Evolutionary conservation across 2,329 filamentous ascomycete species (phyloP), one percentile per base, ranked within the genome.

Genomic region (Botrytis galanthina): DNA sequence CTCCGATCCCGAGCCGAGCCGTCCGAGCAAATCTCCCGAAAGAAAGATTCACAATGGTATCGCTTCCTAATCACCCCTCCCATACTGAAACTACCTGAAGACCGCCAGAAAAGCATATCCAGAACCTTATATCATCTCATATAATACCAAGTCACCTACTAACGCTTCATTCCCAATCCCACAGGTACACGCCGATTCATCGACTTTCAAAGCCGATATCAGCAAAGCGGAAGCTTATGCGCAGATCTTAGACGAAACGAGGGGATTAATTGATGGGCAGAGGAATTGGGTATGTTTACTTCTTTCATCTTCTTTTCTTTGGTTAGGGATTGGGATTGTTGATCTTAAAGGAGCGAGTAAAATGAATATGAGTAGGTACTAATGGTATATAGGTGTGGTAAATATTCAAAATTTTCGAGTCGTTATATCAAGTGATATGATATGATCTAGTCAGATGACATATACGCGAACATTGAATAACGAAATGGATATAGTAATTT

Each of bases 161-260:
- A 57, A 69, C n/a, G 20, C 20, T 18, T 8, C 20, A 32, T 32
- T 46, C 18, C 6, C 14, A 48, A 48, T 48, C 37, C 16, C 26
- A 68, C 51, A 80, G 80, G 80, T 81, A 35, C 93, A 95, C 83
- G 93, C 93, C 70, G 92, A 95, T 80, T 89, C 92, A 4, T 93
- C 92, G 70, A 93, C 89, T 78, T 95, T 95, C 82, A 86, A 85
- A 67, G 80, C 86, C 22, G 89, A 88, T 76, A 82, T 93, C 74
- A 89, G 86, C 71, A 95, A 95, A 82, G 85, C 88, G 73, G 89
- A 93, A 75, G 92, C 91, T 37, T 95, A 95, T 77, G 86, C 88
- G 75, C 92, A 95, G 78, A 89, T 95, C 2, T 83, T 94, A 20
- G 85, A 91, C 70, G 91, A 94, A 80, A 90, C 91, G 0, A 86